Conservation (phyloP, 2,329 filamentous ascomycete genomes). For the Diaporthe nobilis region DNA sequence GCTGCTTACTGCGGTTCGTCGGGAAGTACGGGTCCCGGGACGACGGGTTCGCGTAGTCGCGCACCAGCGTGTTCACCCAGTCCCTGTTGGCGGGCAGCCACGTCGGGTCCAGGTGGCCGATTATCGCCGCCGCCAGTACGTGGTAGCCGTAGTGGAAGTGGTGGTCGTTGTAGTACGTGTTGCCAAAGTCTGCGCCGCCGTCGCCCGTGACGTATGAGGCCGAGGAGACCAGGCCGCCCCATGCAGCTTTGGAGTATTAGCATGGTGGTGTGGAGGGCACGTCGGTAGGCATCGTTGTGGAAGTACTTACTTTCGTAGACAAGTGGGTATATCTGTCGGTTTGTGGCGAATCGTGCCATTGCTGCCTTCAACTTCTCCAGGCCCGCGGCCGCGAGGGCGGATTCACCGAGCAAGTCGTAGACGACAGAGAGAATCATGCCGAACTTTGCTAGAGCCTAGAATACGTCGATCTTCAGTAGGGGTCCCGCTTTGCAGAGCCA, state of each 20-base stretch:
- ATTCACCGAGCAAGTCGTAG: slow-evolving; percentile 73
- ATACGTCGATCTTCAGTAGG: slow-evolving; percentile 30
- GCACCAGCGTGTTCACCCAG: slow-evolving; percentile 86
- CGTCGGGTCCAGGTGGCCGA: slow-evolving; percentile 80
- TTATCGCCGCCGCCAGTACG: slow-evolving; percentile 86
- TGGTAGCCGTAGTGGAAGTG: slow-evolving; percentile 90
- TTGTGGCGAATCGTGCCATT: slow-evolving; percentile 76
- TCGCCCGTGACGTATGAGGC: slow-evolving; percentile 80
- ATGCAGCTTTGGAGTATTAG: slow-evolving; percentile 59
- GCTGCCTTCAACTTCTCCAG: slow-evolving; percentile 74
- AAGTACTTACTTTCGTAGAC: slow-evolving; percentile 70
- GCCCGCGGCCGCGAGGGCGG: slow-evolving; percentile 68
- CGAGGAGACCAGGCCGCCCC: slow-evolving; percentile 86
- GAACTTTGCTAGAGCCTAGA: slow-evolving; percentile 80
- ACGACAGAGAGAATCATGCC: slow-evolving; percentile 77
- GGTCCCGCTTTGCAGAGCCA: too few species aligned
- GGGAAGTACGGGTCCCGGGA: slow-evolving; percentile 82
- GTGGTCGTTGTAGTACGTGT: slow-evolving; percentile 85
- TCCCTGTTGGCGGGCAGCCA: slow-evolving; percentile 82
- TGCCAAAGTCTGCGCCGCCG: slow-evolving; percentile 86
- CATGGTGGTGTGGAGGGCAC: slow-evolving; percentile 44
- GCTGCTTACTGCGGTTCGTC: slow-evolving; percentile 70
- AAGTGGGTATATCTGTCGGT: slow-evolving; percentile 77
- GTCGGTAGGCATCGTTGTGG: too few species aligned
- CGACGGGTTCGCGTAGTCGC: slow-evolving; percentile 86